Percentiles rank a stretch among this genome's conserved stretches.
These are phyloP conservation scores for Coemansia sp. DNA, from an alignment of 192 early-diverging fungal species.

Conservation along the genomic window DNA sequence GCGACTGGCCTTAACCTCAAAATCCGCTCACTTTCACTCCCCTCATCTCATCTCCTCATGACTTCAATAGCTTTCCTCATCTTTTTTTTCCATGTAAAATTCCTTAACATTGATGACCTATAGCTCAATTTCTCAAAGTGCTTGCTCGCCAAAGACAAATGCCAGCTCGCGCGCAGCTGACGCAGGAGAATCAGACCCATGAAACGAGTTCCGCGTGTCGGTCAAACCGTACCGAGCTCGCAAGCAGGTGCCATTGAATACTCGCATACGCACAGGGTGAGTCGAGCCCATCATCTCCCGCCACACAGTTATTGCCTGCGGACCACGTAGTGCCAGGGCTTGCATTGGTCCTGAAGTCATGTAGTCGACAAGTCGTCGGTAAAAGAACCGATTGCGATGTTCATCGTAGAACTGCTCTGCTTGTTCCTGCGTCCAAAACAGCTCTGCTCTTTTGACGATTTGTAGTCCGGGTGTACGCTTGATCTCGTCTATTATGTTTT, in stretches of 20 bases:
- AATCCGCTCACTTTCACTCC: neutral
- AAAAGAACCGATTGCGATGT: constrained; percentile 71
- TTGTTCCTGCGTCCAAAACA: constrained; percentile 62
- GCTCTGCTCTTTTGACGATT: constrained; percentile 45
- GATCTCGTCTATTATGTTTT: constrained; percentile 55
- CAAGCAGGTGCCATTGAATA: constrained; percentile 59
- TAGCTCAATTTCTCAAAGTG: neutral
- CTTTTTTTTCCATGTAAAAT: constrained; percentile 9
- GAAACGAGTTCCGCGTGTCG: constrained; percentile 77
- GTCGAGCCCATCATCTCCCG: constrained; percentile 67
- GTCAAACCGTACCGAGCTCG: constrained; percentile 71
- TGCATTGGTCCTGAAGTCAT: constrained; percentile 73
- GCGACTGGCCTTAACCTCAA: constrained; percentile 24
- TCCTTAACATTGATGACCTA: constrained; percentile 5
- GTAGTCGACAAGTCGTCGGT: constrained; percentile 69
- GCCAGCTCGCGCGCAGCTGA: constrained; percentile 64
- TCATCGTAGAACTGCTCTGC: constrained; percentile 71
- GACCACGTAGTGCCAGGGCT: constrained; percentile 63
- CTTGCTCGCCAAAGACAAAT: constrained; percentile 60
- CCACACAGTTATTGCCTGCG: constrained; percentile 67
- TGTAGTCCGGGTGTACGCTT: constrained; percentile 31
- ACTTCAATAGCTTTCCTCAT: neutral
- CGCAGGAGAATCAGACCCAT: constrained; percentile 70
- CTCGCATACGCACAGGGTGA: constrained; percentile 69
- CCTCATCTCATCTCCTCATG: neutral